Conservation (phyloP, 352 stramenopile species). For the Globisporangium nagaii region DNA sequence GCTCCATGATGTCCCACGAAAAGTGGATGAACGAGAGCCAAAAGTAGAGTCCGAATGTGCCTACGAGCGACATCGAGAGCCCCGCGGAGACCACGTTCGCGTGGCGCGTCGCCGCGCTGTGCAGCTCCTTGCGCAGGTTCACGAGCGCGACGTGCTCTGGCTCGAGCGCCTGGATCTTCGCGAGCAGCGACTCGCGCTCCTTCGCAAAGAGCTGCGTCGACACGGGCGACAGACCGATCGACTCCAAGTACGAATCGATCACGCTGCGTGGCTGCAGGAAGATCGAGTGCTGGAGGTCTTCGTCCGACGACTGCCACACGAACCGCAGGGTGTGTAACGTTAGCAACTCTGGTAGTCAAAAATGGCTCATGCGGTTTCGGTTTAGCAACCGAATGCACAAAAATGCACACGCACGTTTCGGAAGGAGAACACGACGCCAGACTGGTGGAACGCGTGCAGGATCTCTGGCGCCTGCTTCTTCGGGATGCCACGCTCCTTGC, state of each 20-base stretch:
- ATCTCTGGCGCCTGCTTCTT: constrained; percentile 81
- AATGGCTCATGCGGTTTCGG: too few relatives aligned
- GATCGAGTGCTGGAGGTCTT: constrained; percentile 66
- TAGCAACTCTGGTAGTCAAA: too few relatives aligned
- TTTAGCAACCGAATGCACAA: too few relatives aligned
- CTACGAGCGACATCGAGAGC: constrained; percentile 58
- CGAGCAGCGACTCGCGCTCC: constrained; percentile 52
- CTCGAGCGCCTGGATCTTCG: constrained; percentile 64
- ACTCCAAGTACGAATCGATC: constrained; percentile 73
- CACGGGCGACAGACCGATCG: constrained; percentile 61
- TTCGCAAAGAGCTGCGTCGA: constrained; percentile 64
- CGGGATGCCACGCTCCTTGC: constrained; percentile 63
- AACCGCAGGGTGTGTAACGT: too few relatives aligned
- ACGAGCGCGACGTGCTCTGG: constrained; percentile 61
- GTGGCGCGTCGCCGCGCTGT: constrained; percentile 52
- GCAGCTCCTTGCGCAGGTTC: constrained; percentile 58
- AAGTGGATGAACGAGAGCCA: constrained; percentile 88
- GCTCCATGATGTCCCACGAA: constrained; percentile 89
- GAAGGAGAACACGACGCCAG: constrained; percentile 77
- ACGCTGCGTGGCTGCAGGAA: constrained; percentile 80
- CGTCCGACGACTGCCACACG: constrained; percentile 44
- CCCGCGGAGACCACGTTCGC: constrained; percentile 49
- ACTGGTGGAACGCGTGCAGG: constrained; percentile 70
- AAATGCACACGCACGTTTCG: constrained; percentile 36
- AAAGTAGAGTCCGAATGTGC: constrained; percentile 81